Base-by-base conservation (phyloP, 2,329 filamentous ascomycete species). In the Arachnomyces sp. region DNA sequence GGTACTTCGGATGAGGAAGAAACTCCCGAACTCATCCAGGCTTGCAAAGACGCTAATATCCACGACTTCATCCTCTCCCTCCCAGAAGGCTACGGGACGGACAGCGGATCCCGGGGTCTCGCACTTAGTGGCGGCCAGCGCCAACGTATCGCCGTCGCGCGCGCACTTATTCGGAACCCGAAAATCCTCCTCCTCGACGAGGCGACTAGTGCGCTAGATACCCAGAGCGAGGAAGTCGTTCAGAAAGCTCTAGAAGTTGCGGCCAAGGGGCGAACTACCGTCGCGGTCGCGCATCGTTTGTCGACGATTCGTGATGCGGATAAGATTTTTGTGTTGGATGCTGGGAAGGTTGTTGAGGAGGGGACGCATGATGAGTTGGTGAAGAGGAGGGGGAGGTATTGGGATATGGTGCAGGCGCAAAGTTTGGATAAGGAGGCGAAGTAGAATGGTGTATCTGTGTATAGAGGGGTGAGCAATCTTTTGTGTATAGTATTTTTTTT, bases 261-360 rank as follows among this genome's bases (percentile, higher is more conserved):
- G n/a, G 73, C 84, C 2, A 72, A 79, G 44, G 86, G 85, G 9
- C 75, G 87, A 36, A 94, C 87, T 0, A 93, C 86, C 2, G 90
- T 94, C 51, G 83, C 84, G 2, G 93, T 94, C 57, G 88, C 88
- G 20, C 88, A 94, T 66, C 78, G 87, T 50, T 73, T 94, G 4
- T 89, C 83, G 1, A 94, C 88, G 7, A 89, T 94, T 64, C 82
- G 77, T 60, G 79, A 87, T 51, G 87, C 87, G 1, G 81, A 94
- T 60, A 88, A 88, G 51, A 94, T 94, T 48, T 82, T 93, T 11
- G 65, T 68, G 17, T 53, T 68, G 40, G 58, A 59, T 14, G 53
- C 57, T 3, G 65, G 65, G 2, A 55, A 43, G 37, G 55, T 68
- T 16, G 57, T 56, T 14, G 65, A 68, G 43, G 51, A 48, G 16